These are phyloP conservation scores for Chrysoporthe cubensis DNA, from an alignment of 2,329 filamentous ascomycete genomes.

Conservation along the genomic window DNA sequence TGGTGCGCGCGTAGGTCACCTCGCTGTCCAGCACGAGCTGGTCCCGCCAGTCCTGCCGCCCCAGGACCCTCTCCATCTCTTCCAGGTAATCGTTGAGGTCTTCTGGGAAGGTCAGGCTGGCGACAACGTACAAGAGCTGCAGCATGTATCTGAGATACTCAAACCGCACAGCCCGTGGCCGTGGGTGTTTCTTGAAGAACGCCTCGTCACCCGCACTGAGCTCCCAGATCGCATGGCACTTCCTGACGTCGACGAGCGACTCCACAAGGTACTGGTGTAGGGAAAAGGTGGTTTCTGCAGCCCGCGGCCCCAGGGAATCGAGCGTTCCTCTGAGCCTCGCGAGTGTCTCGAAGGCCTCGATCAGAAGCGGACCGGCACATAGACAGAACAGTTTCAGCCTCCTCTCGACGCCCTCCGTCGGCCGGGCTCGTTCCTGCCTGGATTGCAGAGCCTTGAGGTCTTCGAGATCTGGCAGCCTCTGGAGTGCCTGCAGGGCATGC, in stretches of 20 bases:
- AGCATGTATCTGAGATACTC: slow-evolving; percentile 21
- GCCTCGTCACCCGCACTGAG: slow-evolving; percentile 20
- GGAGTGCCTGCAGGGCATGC: slow-evolving; percentile 16
- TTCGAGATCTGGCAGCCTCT: slow-evolving; percentile 15
- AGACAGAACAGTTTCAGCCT: slow-evolving; percentile 20
- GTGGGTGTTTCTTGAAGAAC: slow-evolving; percentile 19
- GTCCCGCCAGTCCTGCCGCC: slow-evolving; percentile 11
- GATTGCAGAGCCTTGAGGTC: slow-evolving; percentile 17
- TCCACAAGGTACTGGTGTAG: slow-evolving; percentile 12
- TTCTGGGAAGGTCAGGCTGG: slow-evolving; percentile 24
- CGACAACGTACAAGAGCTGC: slow-evolving; percentile 18
- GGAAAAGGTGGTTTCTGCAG: slow-evolving; percentile 12
- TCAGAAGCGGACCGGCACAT: slow-evolving; percentile 20
- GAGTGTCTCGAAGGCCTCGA: slow-evolving; percentile 16
- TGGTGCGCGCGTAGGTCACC: slow-evolving; percentile 18
- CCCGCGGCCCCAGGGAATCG: not conserved
- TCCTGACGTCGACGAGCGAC: slow-evolving; percentile 19
- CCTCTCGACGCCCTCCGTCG: slow-evolving; percentile 9
- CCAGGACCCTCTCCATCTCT: slow-evolving; percentile 17
- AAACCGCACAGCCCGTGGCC: slow-evolving; percentile 13
- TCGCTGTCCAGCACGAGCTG: slow-evolving; percentile 23
- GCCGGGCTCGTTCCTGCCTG: slow-evolving; percentile 14
- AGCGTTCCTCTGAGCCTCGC: slow-evolving; percentile 8
- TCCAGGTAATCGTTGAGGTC: slow-evolving; percentile 16
- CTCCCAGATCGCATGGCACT: slow-evolving; percentile 24